Base-by-base conservation (phyloP, 495 filamentous ascomycete genomes). In the Penicillium ochrochloron region DNA sequence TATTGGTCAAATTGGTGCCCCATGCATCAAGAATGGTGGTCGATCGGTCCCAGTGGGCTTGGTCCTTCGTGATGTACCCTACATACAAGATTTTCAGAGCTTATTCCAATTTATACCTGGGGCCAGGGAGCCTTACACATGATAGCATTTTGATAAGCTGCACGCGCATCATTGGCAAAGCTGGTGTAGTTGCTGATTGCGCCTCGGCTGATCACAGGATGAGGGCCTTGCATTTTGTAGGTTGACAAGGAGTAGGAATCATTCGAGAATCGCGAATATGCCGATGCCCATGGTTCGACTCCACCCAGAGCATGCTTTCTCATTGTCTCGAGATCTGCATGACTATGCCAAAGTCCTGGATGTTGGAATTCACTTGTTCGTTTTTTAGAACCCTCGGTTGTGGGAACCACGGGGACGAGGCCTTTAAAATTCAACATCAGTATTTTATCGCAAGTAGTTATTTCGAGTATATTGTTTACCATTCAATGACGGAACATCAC, bases 11-110 rank as follows among this genome's bases (percentile, higher is more conserved):
- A 42, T 67, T 75, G 1, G 74, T 62, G 0, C 76, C 77, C 74
- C 76, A 78, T 5, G 70, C 70, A 31, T 80, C 70, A 5, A 80
- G 67, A 46, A 78, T 80, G 4, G 67, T 70, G 11, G 75, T 71
- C 6, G 64, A 55, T 12, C 61, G 59, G 35, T 77, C 46, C 71
- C 73, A 76, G 54, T 78, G 72, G 15, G 57, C 60, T 34, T 74
- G 65, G 21, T 76, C 66, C 21, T 62, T 60, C 4, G 75, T 77
- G 42, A 80, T 78, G 50, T 78, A 76, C 75, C 75, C 56, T 58
- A 25, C 5, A 5, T 5, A 25, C 21, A 19, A 19, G 15, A 9
- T 11, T 51, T 15, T 53, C 17, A 58, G 39, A 27, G 5, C 3
- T 27, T 8, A 12, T 25, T 21, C n/a, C 35, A 9, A 10, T 21